Evolutionary conservation across 495 filamentous ascomycete genomes (phyloP), one percentile per base, ranked within the genome.

Genomic region (Annulohypoxylon nitens): DNA sequence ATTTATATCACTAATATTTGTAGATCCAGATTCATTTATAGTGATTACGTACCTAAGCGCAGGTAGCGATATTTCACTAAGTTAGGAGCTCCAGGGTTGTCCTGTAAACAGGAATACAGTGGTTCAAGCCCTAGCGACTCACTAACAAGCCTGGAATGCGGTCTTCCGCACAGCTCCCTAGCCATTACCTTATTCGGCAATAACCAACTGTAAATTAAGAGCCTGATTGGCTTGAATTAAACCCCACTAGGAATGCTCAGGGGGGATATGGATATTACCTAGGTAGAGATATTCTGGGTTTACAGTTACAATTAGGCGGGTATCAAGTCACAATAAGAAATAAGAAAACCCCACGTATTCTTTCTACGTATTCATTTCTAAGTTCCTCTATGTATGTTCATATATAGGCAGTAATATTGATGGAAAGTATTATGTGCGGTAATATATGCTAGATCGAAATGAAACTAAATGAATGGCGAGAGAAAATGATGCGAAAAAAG

Each of bases 101-200:
- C 39, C 4, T 43, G 14, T 43, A n/a, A n/a, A n/a, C n/a, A n/a
- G n/a, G n/a, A n/a, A n/a, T n/a, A n/a, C n/a, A n/a, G n/a, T n/a
- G n/a, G n/a, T n/a, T n/a, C n/a, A n/a, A 43, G 39, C 39, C 39
- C 43, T 47, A 47, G 8, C 43, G 43, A 4, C 43, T 47, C 43
- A 0, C n/a, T 47, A 8, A 47, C 14, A 5, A 43, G 14, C 39
- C 39, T n/a, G 20, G 20, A 23, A 43, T n/a, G 39, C 39, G 14
- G n/a, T 51, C 20, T 20, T 9, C 18, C 18, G 18, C 48, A 2
- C 25, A 54, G 25, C 12, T 57, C 16, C 43, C n/a, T 20, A 8
- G 16, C 16, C n/a, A 34, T 57, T 57, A 8, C 53, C 33, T 18
- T n/a, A 37, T 57, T 57, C 16, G 53, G 53, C n/a, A 37, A 37